phyloP scores from a whole-genome alignment of 306 rosid genomes.

The Glycine tomentella region DNA sequence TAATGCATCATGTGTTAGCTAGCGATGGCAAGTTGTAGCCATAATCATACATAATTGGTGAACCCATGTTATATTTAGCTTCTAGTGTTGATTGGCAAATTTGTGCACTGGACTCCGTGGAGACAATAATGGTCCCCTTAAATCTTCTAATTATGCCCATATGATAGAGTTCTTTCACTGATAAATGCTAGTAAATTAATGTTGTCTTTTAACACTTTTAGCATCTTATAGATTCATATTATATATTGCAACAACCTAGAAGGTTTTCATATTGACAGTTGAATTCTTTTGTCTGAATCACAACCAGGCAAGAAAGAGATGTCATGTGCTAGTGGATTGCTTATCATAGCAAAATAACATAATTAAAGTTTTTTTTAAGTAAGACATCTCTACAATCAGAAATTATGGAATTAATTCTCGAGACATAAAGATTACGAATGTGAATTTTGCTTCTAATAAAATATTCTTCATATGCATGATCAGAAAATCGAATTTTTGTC shows the following conservation, averaged over 20 bases:
- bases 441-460: too few relatives aligned
- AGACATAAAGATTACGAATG: too few relatives aligned
- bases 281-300: conserved; percentile 39
- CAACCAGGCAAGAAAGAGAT: conserved; percentile 41
- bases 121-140: conserved; percentile 20
- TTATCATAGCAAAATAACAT: conserved; percentile 37
- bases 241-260: neutral
- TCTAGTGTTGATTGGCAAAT: neutral
- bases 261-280: conserved; percentile 4
- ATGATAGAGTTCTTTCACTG: conserved; percentile 14
- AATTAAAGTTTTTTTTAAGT: neutral
- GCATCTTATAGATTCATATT: neutral
- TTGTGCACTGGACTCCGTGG: neutral
- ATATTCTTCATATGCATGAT: too few relatives aligned
- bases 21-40: neutral
- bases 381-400: too few relatives aligned
- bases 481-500: too few relatives aligned
- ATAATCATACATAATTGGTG: neutral
- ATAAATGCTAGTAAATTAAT: conserved; percentile 15
- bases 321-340: conserved; percentile 38
- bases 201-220: neutral
- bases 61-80: too few relatives aligned
- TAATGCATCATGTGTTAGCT: conserved; percentile 7
- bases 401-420: too few relatives aligned
- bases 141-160: conserved; percentile 9